Evolutionary conservation across 1,284 basidiomycete genomes (phyloP).

Genomic region (Boletellus sp.): DNA sequence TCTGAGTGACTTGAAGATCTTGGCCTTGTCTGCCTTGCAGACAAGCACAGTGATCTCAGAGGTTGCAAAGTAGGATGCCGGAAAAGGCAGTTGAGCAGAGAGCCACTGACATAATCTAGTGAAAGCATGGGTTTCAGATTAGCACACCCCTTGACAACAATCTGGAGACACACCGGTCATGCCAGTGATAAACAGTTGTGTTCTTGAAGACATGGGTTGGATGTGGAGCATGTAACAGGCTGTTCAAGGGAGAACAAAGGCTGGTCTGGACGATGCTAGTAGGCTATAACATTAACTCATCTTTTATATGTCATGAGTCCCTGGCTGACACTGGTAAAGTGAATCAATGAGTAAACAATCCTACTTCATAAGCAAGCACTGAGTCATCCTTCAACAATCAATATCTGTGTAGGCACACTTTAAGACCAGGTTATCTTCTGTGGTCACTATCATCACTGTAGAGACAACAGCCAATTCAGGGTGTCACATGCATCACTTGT

Average conservation of each 20-base stretch:
- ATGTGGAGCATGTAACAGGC: not conserved
- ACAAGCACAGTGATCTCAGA: constrained; percentile 40
- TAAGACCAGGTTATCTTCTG: not conserved
- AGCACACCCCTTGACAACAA: not conserved
- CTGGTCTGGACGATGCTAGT: not conserved
- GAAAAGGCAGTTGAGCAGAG: constrained; percentile 39
- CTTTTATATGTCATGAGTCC: not conserved
- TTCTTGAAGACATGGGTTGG: constrained; percentile 19
- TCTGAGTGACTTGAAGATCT: constrained; percentile 25
- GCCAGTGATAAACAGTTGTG: constrained; percentile 25
- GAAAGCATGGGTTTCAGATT: not conserved
- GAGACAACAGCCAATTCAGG: constrained; percentile 30
- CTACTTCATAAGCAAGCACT: not conserved
- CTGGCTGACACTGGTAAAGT: not conserved
- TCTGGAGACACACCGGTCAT: constrained; percentile 19
- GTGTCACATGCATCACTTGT: too few relatives aligned
- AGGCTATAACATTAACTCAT: not conserved
- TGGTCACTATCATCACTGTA: too few relatives aligned
- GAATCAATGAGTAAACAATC: not conserved
- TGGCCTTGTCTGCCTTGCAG: constrained; percentile 35
- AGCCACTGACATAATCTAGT: constrained; percentile 47
- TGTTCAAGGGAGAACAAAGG: not conserved
- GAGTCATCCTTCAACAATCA: not conserved
- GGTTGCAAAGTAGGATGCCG: constrained; percentile 29
- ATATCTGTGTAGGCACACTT: not conserved